phyloP scores from a whole-genome alignment of 805 yeast species.

The Candida golubevii region DNA sequence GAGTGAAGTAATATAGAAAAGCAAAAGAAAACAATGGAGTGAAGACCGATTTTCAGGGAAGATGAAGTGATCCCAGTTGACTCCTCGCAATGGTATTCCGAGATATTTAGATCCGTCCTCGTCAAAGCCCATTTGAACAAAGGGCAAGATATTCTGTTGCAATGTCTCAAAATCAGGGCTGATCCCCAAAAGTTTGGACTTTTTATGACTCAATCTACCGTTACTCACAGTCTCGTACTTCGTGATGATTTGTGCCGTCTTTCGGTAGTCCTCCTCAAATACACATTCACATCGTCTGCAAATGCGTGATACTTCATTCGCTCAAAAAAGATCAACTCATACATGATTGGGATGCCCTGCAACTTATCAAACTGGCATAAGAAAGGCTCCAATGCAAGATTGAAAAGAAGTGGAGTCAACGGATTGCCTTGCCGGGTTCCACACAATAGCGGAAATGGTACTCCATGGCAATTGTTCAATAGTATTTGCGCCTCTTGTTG shows the following conservation, averaged over 20 bases:
- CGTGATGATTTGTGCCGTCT: not conserved
- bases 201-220: not conserved
- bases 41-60: too few relatives aligned
- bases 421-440: slow-evolving; percentile 9
- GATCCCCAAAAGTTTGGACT: not conserved
- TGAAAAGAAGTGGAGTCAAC: slow-evolving; percentile 3
- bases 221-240: not conserved
- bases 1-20: too few relatives aligned
- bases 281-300: slow-evolving; percentile 5
- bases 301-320: slow-evolving; percentile 7
- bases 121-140: not conserved
- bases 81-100: not conserved
- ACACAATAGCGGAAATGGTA: not conserved
- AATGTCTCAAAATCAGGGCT: not conserved
- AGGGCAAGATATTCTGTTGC: not conserved
- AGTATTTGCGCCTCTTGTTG: slow-evolving; percentile 1
- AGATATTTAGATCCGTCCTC: slow-evolving; percentile 1
- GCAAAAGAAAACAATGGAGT: too few relatives aligned
- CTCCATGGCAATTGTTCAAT: slow-evolving; percentile 2
- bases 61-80: not conserved
- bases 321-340: not conserved
- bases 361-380: not conserved
- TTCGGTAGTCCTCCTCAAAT: not conserved
- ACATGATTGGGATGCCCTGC: not conserved
- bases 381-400: slow-evolving; percentile 6